These are phyloP conservation scores for Ophidiomyces ophidiicola DNA, from an alignment of 2,329 filamentous ascomycete genomes.

Conservation along the genomic window DNA sequence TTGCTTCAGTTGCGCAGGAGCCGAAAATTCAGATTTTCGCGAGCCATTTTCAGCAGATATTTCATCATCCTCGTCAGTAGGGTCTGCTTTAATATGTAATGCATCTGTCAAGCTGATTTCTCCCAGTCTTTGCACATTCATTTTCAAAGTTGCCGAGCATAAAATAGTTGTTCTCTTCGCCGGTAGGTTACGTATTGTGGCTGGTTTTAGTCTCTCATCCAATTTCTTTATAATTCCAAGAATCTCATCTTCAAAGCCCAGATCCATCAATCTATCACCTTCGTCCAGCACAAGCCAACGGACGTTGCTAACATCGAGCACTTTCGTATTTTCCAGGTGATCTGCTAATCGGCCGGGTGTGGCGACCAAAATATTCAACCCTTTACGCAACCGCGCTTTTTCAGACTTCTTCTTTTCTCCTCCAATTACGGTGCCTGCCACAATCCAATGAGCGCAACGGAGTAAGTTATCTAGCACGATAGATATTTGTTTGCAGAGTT, in stretches of 20 bases:
- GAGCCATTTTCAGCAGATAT: slow-evolving; percentile 36
- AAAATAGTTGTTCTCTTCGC: slow-evolving; percentile 72
- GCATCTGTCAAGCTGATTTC: slow-evolving; percentile 94
- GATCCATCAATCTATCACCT: slow-evolving; percentile 94
- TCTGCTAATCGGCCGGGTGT: slow-evolving; percentile 85
- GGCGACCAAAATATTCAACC: slow-evolving; percentile 87
- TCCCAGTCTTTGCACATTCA: slow-evolving; percentile 85
- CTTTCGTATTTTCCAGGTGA: slow-evolving; percentile 85
- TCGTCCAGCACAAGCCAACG: slow-evolving; percentile 92
- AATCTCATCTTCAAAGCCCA: slow-evolving; percentile 91
- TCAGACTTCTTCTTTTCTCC: slow-evolving; percentile 67
- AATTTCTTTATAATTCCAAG: slow-evolving; percentile 74
- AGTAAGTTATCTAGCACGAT: slow-evolving; percentile 73
- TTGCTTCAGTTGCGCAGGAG: slow-evolving; percentile 88
- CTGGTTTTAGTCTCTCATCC: slow-evolving; percentile 52
- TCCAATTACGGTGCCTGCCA: slow-evolving; percentile 71
- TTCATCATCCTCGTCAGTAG: slow-evolving; percentile 41
- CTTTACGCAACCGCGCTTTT: slow-evolving; percentile 86
- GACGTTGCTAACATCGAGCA: slow-evolving; percentile 74
- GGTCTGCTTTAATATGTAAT: slow-evolving; percentile 65
- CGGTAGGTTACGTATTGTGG: slow-evolving; percentile 52
- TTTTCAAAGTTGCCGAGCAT: slow-evolving; percentile 95
- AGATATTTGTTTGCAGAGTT: slow-evolving; percentile 88
- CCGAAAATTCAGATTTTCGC: slow-evolving; percentile 54
- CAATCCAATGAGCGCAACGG: slow-evolving; percentile 85